Evolutionary conservation across 2,329 filamentous ascomycete species (phyloP), one percentile per base, ranked within the genome.

Genomic region (Talaromyces sp.): DNA sequence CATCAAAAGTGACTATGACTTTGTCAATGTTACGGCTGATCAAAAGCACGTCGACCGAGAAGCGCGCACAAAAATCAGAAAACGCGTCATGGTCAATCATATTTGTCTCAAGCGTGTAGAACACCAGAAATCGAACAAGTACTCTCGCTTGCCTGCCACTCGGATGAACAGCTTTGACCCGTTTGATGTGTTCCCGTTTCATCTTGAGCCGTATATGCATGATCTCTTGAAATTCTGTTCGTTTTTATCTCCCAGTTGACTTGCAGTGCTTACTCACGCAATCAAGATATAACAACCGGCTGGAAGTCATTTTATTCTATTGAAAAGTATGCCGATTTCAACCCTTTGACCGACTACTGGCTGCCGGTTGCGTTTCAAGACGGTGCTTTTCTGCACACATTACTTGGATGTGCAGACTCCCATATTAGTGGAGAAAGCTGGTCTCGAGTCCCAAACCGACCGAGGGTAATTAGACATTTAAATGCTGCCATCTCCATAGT

Each of bases 201-300:
- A 39, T 19, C 36, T 61, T 1, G 59, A 61, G 33, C 55, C 59
- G 10, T 61, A 61, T 55, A 61, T 61, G 59, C 51, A 33, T 19
- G 59, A 61, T 55, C 25, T 61, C n/a, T 28, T 61, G 27, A 58
- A 55, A 36, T 61, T 57, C n/a, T 61, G 59, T 61, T 13, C 25
- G 36, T 51, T 53, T 2, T 17, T 1, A 27, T 8, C 9, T 9
- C n/a, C 11, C 11, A 13, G 11, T 42, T 19, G 3, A 3, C n/a
- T 25, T 36, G 2, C 3, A 22, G n/a, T 19, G 8, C 2, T 36
- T 11, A 27, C 19, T 49, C 1, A 58, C 39, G 36, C 9, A 44
- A 19, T 9, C 17, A 28, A 61, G 59, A 61, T n/a, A 55, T 61
- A 30, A 61, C 59, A 15, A 58, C 55, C 4, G 47, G 52, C 11